Percentiles rank a stretch among this genome's conserved stretches.
Conservation (phyloP, 2,329 filamentous ascomycete genomes). For the Penicillium sp. region DNA sequence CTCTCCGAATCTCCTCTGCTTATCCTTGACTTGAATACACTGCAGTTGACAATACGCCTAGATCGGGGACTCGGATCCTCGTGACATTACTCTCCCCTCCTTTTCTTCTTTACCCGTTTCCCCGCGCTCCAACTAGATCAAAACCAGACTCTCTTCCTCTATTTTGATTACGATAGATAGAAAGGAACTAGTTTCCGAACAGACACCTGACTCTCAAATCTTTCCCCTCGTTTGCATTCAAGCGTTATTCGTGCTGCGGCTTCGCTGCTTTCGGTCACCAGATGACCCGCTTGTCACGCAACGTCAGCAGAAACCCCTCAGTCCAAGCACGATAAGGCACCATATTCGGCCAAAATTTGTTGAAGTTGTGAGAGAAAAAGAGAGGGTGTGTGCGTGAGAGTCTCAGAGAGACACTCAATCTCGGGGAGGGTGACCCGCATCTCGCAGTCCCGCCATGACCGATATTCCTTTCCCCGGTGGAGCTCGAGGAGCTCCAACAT, state of each 20-base stretch:
- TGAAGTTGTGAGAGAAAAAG: not conserved
- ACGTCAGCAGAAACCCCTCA: slow-evolving; percentile 16
- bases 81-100: slow-evolving; percentile 20
- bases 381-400: not conserved
- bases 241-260: slow-evolving; percentile 5
- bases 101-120: slow-evolving; percentile 8
- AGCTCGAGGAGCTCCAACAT: slow-evolving; percentile 39
- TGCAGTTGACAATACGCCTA: not conserved
- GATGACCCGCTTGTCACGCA: slow-evolving; percentile 28
- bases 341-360: not conserved
- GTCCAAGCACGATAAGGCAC: slow-evolving; percentile 1
- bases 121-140: slow-evolving; percentile 4
- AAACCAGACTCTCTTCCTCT: not conserved
- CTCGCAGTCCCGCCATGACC: slow-evolving; percentile 44
- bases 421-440: slow-evolving; percentile 24
- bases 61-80: slow-evolving; percentile 14
- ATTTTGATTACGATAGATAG: not conserved
- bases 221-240: not conserved
- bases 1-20: not conserved
- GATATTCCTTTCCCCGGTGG: slow-evolving; percentile 49
- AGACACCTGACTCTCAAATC: not conserved
- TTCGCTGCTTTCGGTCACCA: slow-evolving; percentile 26
- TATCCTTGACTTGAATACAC: not conserved
- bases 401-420: too few species aligned
- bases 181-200: not conserved